Evolutionary conservation across 2,329 filamentous ascomycete genomes (phyloP).

Genomic region (Hypomyces perniciosus): DNA sequence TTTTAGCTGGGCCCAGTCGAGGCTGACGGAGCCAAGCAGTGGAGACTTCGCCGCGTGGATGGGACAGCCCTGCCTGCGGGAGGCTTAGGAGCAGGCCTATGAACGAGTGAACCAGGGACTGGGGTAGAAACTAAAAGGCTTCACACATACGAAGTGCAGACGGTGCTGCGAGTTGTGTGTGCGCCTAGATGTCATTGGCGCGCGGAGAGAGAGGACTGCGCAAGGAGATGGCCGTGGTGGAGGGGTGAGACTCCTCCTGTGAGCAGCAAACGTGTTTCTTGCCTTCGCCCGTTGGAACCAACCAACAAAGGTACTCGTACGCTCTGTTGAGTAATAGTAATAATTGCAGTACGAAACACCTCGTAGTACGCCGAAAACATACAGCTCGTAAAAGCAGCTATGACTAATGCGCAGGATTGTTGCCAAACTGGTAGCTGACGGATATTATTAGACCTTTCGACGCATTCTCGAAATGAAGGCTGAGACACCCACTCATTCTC

Average conservation of each 20-base stretch:
- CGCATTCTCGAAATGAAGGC: background rate
- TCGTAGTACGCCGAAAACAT: no score
- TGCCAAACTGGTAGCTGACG: background rate
- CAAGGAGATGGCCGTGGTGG: constrained; percentile 2
- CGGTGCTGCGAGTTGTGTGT: constrained; percentile 7
- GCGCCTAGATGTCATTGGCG: constrained; percentile 6
- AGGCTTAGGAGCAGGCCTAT: background rate
- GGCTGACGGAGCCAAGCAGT: constrained; percentile 13
- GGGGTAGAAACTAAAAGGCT: constrained; percentile 11
- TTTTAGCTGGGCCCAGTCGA: constrained; percentile 4
- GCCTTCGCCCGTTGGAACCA: constrained; percentile 1
- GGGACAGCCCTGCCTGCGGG: constrained; percentile 13
- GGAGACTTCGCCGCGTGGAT: constrained; percentile 13
- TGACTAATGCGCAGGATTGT: background rate
- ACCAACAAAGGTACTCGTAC: background rate
- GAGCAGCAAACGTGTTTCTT: constrained; percentile 7
- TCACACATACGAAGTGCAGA: constrained; percentile 7
- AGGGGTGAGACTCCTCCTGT: constrained; percentile 2
- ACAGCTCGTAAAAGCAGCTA: no score
- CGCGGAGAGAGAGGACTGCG: constrained; percentile 2
- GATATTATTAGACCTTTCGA: background rate
- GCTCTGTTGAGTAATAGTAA: constrained; percentile 2
- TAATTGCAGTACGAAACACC: no score
- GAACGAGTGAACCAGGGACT: constrained; percentile 9
- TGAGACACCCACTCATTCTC: background rate